Evolutionary conservation across 345 rosid genomes (phyloP).

Genomic region (Turritis glabra): DNA sequence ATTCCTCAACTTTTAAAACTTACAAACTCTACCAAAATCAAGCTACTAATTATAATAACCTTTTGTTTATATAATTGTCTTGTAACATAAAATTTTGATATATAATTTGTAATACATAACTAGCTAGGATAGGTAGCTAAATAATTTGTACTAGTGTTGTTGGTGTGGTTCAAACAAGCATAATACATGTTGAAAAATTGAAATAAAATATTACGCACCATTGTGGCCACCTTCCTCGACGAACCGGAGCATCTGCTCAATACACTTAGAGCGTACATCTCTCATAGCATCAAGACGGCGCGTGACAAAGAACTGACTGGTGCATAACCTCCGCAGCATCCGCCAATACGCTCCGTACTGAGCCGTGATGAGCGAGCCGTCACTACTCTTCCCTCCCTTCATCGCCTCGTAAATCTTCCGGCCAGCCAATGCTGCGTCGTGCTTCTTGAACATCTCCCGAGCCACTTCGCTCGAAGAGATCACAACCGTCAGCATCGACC

Average conservation of each 20-base stretch:
- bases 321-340: constrained; percentile 63
- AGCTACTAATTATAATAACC: too few species aligned
- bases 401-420: constrained; percentile 81
- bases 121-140: too few species aligned
- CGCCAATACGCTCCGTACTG: constrained; percentile 85
- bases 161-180: too few species aligned
- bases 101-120: too few species aligned
- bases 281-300: constrained; percentile 61
- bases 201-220: constrained; percentile 16
- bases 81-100: too few species aligned
- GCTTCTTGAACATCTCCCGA: constrained; percentile 73
- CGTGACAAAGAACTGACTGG: constrained; percentile 62
- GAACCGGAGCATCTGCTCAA: constrained; percentile 54
- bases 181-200: neutral
- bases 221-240: constrained; percentile 47
- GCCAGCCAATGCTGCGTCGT: constrained; percentile 68
- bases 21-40: too few species aligned
- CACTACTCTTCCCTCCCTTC: constrained; percentile 55
- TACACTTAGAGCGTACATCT: constrained; percentile 49
- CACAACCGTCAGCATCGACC: constrained; percentile 73
- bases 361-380: constrained; percentile 69
- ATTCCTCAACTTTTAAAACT: too few species aligned
- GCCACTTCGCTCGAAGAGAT: constrained; percentile 67
- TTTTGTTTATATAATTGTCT: too few species aligned
- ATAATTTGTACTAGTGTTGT: too few species aligned